Conservation (phyloP, 495 filamentous ascomycete genomes). For the Amorphotheca resinae region DNA sequence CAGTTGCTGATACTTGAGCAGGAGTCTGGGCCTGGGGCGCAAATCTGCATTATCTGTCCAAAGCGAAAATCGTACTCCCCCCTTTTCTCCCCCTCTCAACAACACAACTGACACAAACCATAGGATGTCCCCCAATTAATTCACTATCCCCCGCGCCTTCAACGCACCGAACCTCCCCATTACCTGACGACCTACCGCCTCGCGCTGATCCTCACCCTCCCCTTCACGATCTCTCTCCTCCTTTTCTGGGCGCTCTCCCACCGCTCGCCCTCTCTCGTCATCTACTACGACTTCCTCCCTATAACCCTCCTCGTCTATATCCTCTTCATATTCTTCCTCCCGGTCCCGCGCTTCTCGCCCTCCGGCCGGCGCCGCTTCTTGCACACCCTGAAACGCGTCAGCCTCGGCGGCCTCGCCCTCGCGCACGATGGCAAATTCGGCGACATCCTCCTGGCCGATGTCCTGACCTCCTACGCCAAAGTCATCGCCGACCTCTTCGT, state of each 20-base stretch:
- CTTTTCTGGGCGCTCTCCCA: slow-evolving; percentile 75
- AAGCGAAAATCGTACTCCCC: slow-evolving; percentile 51
- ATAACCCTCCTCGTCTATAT: slow-evolving; percentile 65
- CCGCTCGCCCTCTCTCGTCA: slow-evolving; percentile 51
- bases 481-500: slow-evolving; percentile 84
- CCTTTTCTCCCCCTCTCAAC: background rate
- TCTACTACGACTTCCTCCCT: slow-evolving; percentile 67
- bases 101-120: background rate
- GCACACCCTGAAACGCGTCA: slow-evolving; percentile 54
- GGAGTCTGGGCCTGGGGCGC: slow-evolving; percentile 85
- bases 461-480: slow-evolving; percentile 85
- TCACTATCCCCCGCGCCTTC: slow-evolving; percentile 59
- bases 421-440: slow-evolving; percentile 78
- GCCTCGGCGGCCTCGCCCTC: slow-evolving; percentile 69
- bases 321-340: slow-evolving; percentile 54
- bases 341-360: slow-evolving; percentile 55
- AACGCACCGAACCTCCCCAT: slow-evolving; percentile 50
- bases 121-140: slow-evolving; percentile 71
- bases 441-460: slow-evolving; percentile 90
- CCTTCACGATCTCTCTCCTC: slow-evolving; percentile 55
- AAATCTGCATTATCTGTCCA: slow-evolving; percentile 70
- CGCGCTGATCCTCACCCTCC: slow-evolving; percentile 57
- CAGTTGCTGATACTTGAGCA: slow-evolving; percentile 25
- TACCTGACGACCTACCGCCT: slow-evolving; percentile 74
- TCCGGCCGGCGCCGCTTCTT: slow-evolving; percentile 67